Percentiles rank a stretch among this genome's conserved stretches.
These are phyloP conservation scores for Pichia insulana DNA, from an alignment of 805 yeast genomes.

Conservation along the genomic window DNA sequence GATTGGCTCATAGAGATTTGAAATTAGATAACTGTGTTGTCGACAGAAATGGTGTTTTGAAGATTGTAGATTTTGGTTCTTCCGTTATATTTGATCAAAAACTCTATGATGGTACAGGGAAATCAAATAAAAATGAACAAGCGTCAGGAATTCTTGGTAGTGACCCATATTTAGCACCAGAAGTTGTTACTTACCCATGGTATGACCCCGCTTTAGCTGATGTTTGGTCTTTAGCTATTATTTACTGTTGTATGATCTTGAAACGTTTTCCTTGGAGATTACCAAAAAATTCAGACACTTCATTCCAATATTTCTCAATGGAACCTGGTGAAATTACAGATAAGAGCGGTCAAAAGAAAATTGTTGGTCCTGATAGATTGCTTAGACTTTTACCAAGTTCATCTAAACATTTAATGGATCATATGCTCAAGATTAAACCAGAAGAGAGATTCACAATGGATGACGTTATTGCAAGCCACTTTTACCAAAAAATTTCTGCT, in stretches of 20 bases:
- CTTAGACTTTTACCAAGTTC: slow-evolving; percentile 62
- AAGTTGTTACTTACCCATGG: slow-evolving; percentile 45
- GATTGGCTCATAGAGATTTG: slow-evolving; percentile 87
- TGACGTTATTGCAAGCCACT: slow-evolving; percentile 47
- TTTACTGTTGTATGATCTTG: slow-evolving; percentile 82
- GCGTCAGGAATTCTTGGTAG: slow-evolving; percentile 90
- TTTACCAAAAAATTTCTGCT: slow-evolving; percentile 46
- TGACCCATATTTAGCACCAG: slow-evolving; percentile 94
- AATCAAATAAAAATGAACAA: slow-evolving; percentile 32
- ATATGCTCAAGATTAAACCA: slow-evolving; percentile 60
- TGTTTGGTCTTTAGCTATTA: slow-evolving; percentile 89
- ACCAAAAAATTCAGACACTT: slow-evolving; percentile 69
- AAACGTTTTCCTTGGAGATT: slow-evolving; percentile 93
- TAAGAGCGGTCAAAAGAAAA: slow-evolving; percentile 18
- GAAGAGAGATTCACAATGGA: slow-evolving; percentile 48
- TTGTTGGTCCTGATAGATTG: slow-evolving; percentile 61
- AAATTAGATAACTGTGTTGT: slow-evolving; percentile 93
- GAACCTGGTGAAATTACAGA: slow-evolving; percentile 19
- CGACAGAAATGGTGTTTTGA: slow-evolving; percentile 60
- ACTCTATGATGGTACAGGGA: slow-evolving; percentile 1
- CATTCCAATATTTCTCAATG: slow-evolving; percentile 57
- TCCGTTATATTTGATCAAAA: slow-evolving; percentile 62
- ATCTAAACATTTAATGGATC: slow-evolving; percentile 49
- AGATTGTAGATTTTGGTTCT: slow-evolving; percentile 89
- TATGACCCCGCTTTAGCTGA: slow-evolving; percentile 88